A percentile compares a stretch with the other conserved stretches of the same genome.
These are phyloP conservation scores for Colletotrichum siamense DNA, from an alignment of 2,329 filamentous ascomycete species.

Conservation along the genomic window DNA sequence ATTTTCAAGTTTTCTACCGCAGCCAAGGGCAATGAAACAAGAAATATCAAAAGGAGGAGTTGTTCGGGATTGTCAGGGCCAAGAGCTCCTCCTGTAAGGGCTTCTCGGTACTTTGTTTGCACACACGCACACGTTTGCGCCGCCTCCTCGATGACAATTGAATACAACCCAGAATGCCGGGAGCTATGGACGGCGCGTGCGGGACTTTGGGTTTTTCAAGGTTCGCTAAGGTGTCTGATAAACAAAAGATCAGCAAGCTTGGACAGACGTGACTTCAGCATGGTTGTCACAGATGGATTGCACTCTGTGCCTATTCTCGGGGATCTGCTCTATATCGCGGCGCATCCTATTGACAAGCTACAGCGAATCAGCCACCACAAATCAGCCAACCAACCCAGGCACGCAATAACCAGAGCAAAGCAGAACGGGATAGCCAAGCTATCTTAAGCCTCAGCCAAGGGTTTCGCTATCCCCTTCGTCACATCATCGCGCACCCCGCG, in stretches of 20 bases:
- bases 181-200: background rate
- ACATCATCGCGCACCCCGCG: background rate
- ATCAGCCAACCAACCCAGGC: background rate
- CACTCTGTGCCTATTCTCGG: constrained; percentile 4
- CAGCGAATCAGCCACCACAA: background rate
- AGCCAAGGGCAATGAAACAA: background rate
- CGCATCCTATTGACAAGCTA: constrained; percentile 8
- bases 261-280: background rate
- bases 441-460: background rate
- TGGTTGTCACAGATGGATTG: constrained; percentile 5
- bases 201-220: background rate
- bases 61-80: background rate
- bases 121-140: background rate
- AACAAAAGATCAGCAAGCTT: background rate
- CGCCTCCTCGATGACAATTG: background rate
- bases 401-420: background rate
- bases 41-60: background rate
- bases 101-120: background rate
- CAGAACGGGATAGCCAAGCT: background rate
- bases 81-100: background rate
- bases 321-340: background rate
- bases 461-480: background rate
- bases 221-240: constrained; percentile 4
- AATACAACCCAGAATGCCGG: background rate
- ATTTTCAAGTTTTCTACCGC: background rate